phyloP scores from a whole-genome alignment of 225 moss, liverwort and hornwort genomes.

The Takakia lepidozioides region DNA sequence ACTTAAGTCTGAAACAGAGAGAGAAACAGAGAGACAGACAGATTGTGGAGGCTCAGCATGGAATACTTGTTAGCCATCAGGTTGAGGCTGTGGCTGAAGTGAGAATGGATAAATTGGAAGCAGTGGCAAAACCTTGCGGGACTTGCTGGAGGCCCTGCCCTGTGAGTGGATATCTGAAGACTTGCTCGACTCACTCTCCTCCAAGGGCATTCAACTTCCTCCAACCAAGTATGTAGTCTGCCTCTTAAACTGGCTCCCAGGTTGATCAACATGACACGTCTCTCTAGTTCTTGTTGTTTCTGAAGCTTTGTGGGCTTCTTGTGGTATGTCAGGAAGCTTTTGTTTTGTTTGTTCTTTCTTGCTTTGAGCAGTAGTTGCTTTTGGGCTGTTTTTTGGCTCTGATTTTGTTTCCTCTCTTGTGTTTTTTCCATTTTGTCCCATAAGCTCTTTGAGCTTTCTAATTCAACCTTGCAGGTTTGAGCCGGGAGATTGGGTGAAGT shows the following conservation, averaged over 20 bases:
- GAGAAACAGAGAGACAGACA: no score
- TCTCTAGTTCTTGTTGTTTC: no score
- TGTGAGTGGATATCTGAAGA: conserved; percentile 47
- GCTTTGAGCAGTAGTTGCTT: neutral
- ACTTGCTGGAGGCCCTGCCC: conserved; percentile 40
- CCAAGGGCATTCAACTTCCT: conserved; percentile 34
- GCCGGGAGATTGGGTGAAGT: conserved; percentile 37
- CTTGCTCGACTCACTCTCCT: conserved; percentile 33
- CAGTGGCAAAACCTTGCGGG: conserved; percentile 35
- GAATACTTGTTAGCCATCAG: no score
- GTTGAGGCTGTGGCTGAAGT: neutral
- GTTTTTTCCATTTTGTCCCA: no score
- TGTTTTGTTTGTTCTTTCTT: no score
- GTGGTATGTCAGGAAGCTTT: no score
- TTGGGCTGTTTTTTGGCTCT: neutral
- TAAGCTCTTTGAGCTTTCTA: neutral
- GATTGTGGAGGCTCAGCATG: no score
- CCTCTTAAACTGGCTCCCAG: neutral
- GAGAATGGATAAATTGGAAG: neutral
- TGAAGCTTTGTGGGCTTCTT: no score
- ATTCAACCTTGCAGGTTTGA: conserved; percentile 16
- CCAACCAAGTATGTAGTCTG: conserved; percentile 21
- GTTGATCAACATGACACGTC: no score
- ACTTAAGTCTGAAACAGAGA: no score
- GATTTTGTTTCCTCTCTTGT: no score